Evolutionary conservation across 139 green algal species (phyloP).

Genomic region (Asterochloris erici): DNA sequence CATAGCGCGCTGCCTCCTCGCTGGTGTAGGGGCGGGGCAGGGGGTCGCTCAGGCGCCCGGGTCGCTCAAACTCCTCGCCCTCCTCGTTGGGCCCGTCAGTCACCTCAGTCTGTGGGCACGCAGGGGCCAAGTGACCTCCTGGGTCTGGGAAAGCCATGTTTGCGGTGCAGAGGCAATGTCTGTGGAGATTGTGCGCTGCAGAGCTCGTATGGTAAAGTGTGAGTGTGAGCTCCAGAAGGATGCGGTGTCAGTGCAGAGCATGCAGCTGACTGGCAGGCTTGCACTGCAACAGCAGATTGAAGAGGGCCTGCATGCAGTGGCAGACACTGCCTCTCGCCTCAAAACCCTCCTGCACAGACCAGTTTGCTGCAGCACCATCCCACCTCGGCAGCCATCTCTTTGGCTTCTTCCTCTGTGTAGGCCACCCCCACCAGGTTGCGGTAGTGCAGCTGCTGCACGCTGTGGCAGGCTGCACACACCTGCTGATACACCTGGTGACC

Average conservation of each 20-base stretch:
- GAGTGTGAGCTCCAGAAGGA: too few species aligned
- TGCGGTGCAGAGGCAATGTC: background rate
- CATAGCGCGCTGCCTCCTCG: constrained; percentile 87
- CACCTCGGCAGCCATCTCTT: constrained; percentile 84
- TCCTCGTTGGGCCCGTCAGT: constrained; percentile 97
- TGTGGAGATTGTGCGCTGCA: background rate
- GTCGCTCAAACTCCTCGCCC: constrained; percentile 94
- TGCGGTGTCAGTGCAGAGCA: too few species aligned
- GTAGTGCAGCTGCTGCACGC: constrained; percentile 89
- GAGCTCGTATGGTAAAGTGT: too few species aligned
- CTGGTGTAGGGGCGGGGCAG: constrained; percentile 90
- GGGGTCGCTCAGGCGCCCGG: constrained; percentile 86
- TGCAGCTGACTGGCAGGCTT: background rate
- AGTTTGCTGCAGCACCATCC: too few species aligned
- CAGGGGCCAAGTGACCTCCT: too few species aligned
- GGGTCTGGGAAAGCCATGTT: background rate
- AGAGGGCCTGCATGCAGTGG: too few species aligned
- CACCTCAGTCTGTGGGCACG: constrained; percentile 29
- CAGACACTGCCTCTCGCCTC: background rate
- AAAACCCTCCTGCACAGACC: constrained; percentile 47
- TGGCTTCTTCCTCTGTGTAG: constrained; percentile 98
- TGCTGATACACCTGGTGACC: constrained; percentile 87
- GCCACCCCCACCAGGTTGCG: constrained; percentile 92
- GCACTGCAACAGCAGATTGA: background rate
- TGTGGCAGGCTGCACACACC: constrained; percentile 98